Evolutionary conservation across 75 land plant species (phyloP).

Genomic region (Pinus tabuliformis): DNA sequence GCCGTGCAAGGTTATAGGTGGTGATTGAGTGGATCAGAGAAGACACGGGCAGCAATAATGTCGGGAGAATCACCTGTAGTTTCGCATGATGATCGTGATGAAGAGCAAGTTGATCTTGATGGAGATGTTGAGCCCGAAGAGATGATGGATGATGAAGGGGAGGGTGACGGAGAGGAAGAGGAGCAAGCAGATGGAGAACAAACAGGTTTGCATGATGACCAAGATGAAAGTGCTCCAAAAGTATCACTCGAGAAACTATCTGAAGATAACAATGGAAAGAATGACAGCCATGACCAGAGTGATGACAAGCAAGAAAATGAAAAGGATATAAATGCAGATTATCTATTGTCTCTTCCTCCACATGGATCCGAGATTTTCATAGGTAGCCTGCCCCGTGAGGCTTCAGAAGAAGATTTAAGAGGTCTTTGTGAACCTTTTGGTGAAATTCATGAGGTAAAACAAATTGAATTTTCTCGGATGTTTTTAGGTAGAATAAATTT

Average conservation of each 20-base stretch:
- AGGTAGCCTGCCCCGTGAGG: constrained; percentile 76
- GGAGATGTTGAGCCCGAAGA: constrained; percentile 50
- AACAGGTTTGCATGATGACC: constrained; percentile 22
- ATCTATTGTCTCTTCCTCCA: constrained; percentile 83
- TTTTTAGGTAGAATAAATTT: neutral
- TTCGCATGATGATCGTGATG: constrained; percentile 30
- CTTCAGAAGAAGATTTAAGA: constrained; percentile 72
- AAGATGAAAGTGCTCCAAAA: constrained; percentile 32
- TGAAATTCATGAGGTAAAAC: constrained; percentile 74
- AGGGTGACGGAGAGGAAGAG: constrained; percentile 37
- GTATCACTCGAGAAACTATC: constrained; percentile 33
- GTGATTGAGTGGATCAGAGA: constrained; percentile 53
- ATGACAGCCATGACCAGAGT: constrained; percentile 42
- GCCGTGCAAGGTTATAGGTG: constrained; percentile 55
- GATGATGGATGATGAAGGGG: constrained; percentile 42
- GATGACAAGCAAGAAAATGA: constrained; percentile 8
- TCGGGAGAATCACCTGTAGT: constrained; percentile 23
- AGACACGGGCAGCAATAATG: constrained; percentile 27
- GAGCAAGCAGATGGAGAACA: constrained; percentile 52
- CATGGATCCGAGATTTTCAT: constrained; percentile 94
- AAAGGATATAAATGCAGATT: neutral
- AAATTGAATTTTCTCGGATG: neutral
- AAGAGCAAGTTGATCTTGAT: constrained; percentile 48
- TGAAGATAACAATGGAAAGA: constrained; percentile 37
- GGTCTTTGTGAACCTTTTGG: constrained; percentile 74